Base-by-base conservation (phyloP, 176 grass and related monocot species). In the Ananas comosus region DNA sequence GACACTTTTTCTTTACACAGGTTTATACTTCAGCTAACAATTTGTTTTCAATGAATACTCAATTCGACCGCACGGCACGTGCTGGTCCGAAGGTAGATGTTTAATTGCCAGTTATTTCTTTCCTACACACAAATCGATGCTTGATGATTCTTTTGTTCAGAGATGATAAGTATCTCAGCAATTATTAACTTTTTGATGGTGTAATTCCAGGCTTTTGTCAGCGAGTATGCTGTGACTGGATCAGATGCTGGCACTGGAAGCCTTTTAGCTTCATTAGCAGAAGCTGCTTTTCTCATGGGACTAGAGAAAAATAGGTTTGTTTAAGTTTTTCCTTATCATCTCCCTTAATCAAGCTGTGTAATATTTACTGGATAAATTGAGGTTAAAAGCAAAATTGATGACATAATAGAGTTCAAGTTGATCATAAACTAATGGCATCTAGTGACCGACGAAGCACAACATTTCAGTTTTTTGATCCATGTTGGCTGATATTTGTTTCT, bases 201-300 rank as follows among this genome's bases (percentile, higher is more conserved):
- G 50, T 68, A 68, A 24, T 63, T 58, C 29, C 79, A 97, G 93
- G 89, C 84, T 74, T 96, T 96, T 84, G 88, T 96, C 10, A 96
- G 85, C 64, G 91, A 96, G 51, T 96, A 88, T 75, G 88, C 91
- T 51, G 91, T 88, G 63, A 73, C 81, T 65, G 54, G 72, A 67
- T 78, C 42, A 14, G 93, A 96, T 73, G 83, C 78, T 11, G 91
- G 91, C 58, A 91, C 50, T 13, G 85, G 80, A 80, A 96, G 71
- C 66, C 85, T 96, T 58, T 63, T 96, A 80, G 91, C 82, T 69
- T 80, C 91, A 57, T 73, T 96, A 72, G 88, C 76, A 68, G 91
- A 96, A 61, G 91, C 91, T 77, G 91, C 80, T 65, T 96, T 96
- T 65, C 85, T 96, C 49, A 91, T 82, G 63, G 91, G 85, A 21